These are phyloP conservation scores for Volvox carteri DNA, from an alignment of 163 green algal genomes.

Conservation along the genomic window DNA sequence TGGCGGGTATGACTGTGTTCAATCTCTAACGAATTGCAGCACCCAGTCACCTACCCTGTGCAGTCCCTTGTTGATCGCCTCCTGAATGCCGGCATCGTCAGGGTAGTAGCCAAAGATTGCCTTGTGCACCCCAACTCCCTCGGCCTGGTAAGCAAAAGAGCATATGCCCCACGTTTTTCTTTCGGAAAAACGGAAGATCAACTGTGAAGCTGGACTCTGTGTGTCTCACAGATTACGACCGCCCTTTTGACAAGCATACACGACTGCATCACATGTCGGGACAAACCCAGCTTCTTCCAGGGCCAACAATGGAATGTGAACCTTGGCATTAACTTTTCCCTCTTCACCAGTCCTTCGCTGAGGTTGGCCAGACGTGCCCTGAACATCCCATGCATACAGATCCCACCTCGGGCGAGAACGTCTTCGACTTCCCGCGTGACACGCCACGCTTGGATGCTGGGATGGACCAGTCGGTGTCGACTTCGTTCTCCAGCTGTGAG, in stretches of 20 bases:
- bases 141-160: neutral
- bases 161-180: neutral
- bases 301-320: neutral
- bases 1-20: neutral
- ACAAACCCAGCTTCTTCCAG: neutral
- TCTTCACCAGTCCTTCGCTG: neutral
- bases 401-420: slow-evolving; percentile 1
- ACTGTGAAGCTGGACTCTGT: neutral
- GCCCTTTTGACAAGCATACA: neutral
- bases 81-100: neutral
- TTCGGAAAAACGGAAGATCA: neutral
- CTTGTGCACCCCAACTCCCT: neutral
- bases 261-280: neutral
- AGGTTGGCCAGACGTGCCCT: neutral
- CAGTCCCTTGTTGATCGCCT: neutral
- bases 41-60: neutral
- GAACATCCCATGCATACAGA: neutral
- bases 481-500: neutral
- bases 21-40: neutral
- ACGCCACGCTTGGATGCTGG: neutral
- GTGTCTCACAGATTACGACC: neutral
- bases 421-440: neutral
- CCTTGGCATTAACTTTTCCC: neutral
- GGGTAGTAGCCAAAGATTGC: slow-evolving; percentile 17
- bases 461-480: neutral